phyloP scores from a whole-genome alignment of 352 stramenopile species.

The Globisporangium canariense region DNA sequence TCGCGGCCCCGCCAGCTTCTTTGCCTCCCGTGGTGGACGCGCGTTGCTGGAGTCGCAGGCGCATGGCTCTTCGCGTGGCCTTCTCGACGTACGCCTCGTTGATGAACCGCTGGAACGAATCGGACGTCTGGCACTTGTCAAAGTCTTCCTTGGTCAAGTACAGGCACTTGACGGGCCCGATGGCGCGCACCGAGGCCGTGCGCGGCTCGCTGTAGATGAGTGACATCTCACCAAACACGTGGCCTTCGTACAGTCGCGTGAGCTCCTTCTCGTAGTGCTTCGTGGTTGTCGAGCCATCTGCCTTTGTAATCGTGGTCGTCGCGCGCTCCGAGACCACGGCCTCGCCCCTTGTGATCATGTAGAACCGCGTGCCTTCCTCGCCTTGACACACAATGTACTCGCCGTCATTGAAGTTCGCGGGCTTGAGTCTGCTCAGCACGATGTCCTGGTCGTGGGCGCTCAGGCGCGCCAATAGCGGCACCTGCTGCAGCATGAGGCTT shows the following conservation, averaged over 20 bases:
- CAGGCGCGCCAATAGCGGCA: conserved; percentile 69
- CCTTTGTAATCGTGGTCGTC: conserved; percentile 16
- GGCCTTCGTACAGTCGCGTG: conserved; percentile 82
- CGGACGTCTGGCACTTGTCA: conserved; percentile 79
- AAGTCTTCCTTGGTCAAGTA: conserved; percentile 88
- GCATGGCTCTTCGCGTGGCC: conserved; percentile 78
- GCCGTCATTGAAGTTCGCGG: conserved; percentile 79
- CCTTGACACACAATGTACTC: conserved; percentile 90
- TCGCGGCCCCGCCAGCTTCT: conserved; percentile 15
- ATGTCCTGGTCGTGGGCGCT: conserved; percentile 76
- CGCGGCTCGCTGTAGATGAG: conserved; percentile 86
- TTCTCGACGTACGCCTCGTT: conserved; percentile 86
- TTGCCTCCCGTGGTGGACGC: conserved; percentile 24
- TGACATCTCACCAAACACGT: conserved; percentile 88
- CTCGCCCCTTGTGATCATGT: conserved; percentile 88
- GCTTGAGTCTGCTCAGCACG: conserved; percentile 75
- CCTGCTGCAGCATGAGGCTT: conserved; percentile 86
- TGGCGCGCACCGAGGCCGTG: conserved; percentile 75
- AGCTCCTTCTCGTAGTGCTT: conserved; percentile 72
- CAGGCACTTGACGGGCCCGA: conserved; percentile 80
- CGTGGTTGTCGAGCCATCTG: conserved; percentile 14
- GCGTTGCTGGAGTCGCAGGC: conserved; percentile 63
- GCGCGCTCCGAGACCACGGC: conserved; percentile 78
- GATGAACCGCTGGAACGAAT: conserved; percentile 85
- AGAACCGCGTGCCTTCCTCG: conserved; percentile 85